Percentiles rank a stretch among this genome's conserved stretches.
These are phyloP conservation scores for Colletotrichum godetiae DNA, from an alignment of 2,329 filamentous ascomycete species.

Conservation along the genomic window DNA sequence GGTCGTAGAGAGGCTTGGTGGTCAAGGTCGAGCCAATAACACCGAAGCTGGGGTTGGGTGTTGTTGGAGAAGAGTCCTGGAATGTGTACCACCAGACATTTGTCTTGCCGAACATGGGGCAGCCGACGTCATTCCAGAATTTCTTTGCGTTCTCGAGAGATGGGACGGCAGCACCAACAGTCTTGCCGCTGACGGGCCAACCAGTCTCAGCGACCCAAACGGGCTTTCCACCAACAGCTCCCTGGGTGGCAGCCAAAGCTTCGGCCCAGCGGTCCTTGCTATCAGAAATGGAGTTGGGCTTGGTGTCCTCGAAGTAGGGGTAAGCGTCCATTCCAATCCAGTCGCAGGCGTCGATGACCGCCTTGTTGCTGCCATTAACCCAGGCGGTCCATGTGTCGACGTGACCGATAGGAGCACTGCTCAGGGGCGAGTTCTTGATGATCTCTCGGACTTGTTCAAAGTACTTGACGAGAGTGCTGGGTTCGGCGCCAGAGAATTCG, in stretches of 20 bases:
- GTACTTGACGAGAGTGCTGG: constrained; percentile 73
- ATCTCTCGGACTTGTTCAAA: constrained; percentile 75
- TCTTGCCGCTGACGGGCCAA: constrained; percentile 80
- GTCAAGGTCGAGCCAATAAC: constrained; percentile 68
- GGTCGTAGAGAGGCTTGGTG: constrained; percentile 70
- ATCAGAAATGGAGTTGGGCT: constrained; percentile 73
- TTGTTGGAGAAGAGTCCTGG: constrained; percentile 70
- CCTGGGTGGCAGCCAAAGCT: constrained; percentile 70
- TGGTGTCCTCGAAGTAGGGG: constrained; percentile 82
- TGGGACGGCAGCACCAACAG: constrained; percentile 71
- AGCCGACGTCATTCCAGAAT: constrained; percentile 86
- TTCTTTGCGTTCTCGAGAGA: constrained; percentile 75
- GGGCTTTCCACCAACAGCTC: constrained; percentile 72
- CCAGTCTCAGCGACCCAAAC: constrained; percentile 93
- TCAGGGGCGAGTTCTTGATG: constrained; percentile 71
- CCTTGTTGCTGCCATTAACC: constrained; percentile 77
- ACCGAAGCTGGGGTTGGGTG: constrained; percentile 77
- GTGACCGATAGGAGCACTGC: constrained; percentile 75
- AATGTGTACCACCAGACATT: constrained; percentile 85
- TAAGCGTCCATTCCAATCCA: constrained; percentile 89
- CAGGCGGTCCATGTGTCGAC: constrained; percentile 91
- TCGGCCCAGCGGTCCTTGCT: constrained; percentile 75
- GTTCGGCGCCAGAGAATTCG: constrained; percentile 71
- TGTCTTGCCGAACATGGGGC: constrained; percentile 72
- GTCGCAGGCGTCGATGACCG: constrained; percentile 76